phyloP scores from a whole-genome alignment of 1,284 basidiomycete species.

The Schizophyllum commune region DNA sequence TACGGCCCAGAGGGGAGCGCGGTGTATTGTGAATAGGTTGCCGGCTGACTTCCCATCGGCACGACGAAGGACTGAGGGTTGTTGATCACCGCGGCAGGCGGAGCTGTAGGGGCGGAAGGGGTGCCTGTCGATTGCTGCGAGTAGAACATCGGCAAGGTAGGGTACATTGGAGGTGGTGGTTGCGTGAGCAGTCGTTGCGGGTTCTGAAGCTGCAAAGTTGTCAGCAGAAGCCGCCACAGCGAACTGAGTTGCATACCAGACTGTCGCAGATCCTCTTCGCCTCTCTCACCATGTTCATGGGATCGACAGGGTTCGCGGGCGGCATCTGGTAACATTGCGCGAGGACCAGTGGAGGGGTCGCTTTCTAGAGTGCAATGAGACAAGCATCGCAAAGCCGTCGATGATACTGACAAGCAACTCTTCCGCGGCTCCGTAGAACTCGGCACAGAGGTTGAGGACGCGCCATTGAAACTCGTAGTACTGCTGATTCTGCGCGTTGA shows the following conservation, averaged over 20 bases:
- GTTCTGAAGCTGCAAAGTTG: slow-evolving; percentile 48
- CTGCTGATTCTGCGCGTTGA: slow-evolving; percentile 60
- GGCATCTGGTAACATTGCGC: slow-evolving; percentile 74
- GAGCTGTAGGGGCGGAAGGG: slow-evolving; percentile 18
- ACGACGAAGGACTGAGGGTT: slow-evolving; percentile 67
- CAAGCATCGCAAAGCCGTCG: slow-evolving; percentile 10
- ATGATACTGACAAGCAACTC: slow-evolving; percentile 62
- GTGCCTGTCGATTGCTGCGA: slow-evolving; percentile 14
- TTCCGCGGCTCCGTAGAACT: slow-evolving; percentile 78
- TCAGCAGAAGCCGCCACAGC: slow-evolving; percentile 1
- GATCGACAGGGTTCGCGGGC: slow-evolving; percentile 54
- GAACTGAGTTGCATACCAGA: slow-evolving; percentile 38
- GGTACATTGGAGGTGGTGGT: slow-evolving; percentile 54
- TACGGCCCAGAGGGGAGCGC: slow-evolving; percentile 54
- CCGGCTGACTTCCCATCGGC: slow-evolving; percentile 32
- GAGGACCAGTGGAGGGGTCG: slow-evolving; percentile 61
- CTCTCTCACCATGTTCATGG: slow-evolving; percentile 60
- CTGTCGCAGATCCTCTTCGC: slow-evolving; percentile 72
- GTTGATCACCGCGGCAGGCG: slow-evolving; percentile 41
- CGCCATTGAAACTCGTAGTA: slow-evolving; percentile 83
- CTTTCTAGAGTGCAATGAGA: slow-evolving; percentile 41
- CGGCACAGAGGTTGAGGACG: slow-evolving; percentile 69
- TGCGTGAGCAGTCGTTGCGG: slow-evolving; percentile 56
- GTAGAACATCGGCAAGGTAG: slow-evolving; percentile 36
- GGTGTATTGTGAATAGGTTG: slow-evolving; percentile 43